Base-by-base conservation (phyloP, 768 basidiomycete genomes). In the Lepiota venenata region DNA sequence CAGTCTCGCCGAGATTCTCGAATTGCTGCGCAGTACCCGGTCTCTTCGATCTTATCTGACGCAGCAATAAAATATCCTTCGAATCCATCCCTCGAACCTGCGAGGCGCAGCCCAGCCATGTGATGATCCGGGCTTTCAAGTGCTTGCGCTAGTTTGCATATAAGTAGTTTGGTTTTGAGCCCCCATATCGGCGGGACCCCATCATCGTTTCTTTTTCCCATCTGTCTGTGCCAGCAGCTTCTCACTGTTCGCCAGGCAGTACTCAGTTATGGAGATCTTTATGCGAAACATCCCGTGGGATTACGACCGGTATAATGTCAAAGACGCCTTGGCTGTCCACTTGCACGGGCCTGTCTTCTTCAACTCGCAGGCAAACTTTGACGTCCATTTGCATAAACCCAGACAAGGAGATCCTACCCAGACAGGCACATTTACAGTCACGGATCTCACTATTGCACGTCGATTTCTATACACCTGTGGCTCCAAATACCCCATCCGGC, bases 361-460 rank as follows among this genome's bases (percentile, higher is more conserved):
- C 3, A 47, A 45, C 1, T 16, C 18, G 1, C 74, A 62, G 1
- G 59, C 81, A 14, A 85, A 85, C 58, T 86, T 85, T 56, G 70
- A 81, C 29, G 73, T 84, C 2, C 63, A 66, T 43, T 68, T 84
- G 14, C 76, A 78, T 62, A 69, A 52, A 39, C 43, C 54, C 29
- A 58, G 67, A 0, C 51, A 55, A 11, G 64, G 58, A 9, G 56
- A 56, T n/a, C 74, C 79, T 55, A 56, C 61, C 5, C 78, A 81
- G 4, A 64, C 58, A 25, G 83, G 81, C 2, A 59, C 64, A 12
- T 61, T 87, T 32, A 82, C 80, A 0, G 62, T 86, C 6, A 80
- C 81, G 2, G 66, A 62, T n/a, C 41, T 43, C 9, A 59, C 70
- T n/a, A 60, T 79, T 16, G 83, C 74, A 0, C 46, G 50, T 0